These are phyloP conservation scores for Warburgia ugandensis DNA, from an alignment of 164 flowering plant species.

Conservation along the genomic window DNA sequence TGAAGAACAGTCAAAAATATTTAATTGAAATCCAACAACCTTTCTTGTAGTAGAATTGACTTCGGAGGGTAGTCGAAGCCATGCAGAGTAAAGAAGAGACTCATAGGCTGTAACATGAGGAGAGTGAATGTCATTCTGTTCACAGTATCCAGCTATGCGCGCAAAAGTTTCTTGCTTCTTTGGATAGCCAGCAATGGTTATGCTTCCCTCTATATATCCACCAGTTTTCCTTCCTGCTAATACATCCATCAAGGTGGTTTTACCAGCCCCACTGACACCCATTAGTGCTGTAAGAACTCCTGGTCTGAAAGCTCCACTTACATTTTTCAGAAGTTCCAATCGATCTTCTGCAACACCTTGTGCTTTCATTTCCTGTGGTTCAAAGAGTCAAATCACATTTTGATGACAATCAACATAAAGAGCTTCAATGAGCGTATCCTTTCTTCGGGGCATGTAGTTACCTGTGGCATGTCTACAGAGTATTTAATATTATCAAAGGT, in stretches of 20 bases:
- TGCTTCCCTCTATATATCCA: slow-evolving; percentile 40
- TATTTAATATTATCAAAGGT: slow-evolving; percentile 40
- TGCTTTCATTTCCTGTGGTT: slow-evolving; percentile 53
- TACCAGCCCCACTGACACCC: slow-evolving; percentile 68
- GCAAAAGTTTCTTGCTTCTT: slow-evolving; percentile 53
- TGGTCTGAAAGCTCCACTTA: slow-evolving; percentile 50
- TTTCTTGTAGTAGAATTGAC: slow-evolving; percentile 35
- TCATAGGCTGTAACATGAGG: slow-evolving; percentile 49
- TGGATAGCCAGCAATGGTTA: slow-evolving; percentile 40
- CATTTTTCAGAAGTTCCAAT: slow-evolving; percentile 34
- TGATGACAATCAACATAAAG: no score
- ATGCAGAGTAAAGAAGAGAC: slow-evolving; percentile 44
- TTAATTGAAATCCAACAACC: slow-evolving; percentile 17
- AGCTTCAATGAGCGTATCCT: no score
- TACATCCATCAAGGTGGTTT: slow-evolving; percentile 53
- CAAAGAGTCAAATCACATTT: no score
- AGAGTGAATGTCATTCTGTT: slow-evolving; percentile 51
- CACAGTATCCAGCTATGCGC: slow-evolving; percentile 48
- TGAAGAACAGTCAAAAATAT: neutral
- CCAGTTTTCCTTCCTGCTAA: slow-evolving; percentile 49
- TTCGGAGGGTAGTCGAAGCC: slow-evolving; percentile 45
- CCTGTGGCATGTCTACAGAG: slow-evolving; percentile 53
- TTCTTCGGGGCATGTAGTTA: slow-evolving; percentile 10
- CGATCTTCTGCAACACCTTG: slow-evolving; percentile 31
- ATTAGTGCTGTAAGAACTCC: slow-evolving; percentile 53